phyloP scores from a whole-genome alignment of 257 asterid genomes.

The Solanum clarkiae region DNA sequence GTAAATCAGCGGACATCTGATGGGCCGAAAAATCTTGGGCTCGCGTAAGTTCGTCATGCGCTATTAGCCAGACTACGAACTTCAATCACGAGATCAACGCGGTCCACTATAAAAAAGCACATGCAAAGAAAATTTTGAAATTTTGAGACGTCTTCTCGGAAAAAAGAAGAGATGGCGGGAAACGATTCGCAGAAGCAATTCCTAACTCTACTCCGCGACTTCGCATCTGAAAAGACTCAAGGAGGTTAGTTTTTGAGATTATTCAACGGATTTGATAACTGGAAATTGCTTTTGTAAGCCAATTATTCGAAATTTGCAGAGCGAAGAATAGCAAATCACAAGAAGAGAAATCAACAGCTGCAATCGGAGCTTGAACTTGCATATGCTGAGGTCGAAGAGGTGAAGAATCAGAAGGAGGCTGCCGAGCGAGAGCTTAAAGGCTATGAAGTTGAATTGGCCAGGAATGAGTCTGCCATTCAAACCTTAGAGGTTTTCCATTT shows the following conservation, averaged over 20 bases:
- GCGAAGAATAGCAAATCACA: slow-evolving; percentile 41
- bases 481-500: slow-evolving; percentile 36
- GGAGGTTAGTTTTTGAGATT: slow-evolving; percentile 34
- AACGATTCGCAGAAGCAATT: slow-evolving; percentile 49
- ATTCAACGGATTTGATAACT: background rate
- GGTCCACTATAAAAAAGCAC: background rate
- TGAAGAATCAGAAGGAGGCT: slow-evolving; percentile 48
- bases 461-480: slow-evolving; percentile 50
- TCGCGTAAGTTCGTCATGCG: background rate
- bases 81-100: background rate
- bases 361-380: slow-evolving; percentile 35
- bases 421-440: slow-evolving; percentile 63
- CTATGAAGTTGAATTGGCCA: slow-evolving; percentile 55
- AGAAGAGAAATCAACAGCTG: slow-evolving; percentile 53
- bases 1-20: background rate
- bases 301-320: slow-evolving; percentile 12
- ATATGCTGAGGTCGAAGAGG: slow-evolving; percentile 34
- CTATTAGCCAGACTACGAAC: background rate
- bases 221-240: slow-evolving; percentile 54
- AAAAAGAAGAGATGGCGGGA: slow-evolving; percentile 68
- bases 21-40: background rate
- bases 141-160: background rate
- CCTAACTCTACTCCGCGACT: slow-evolving; percentile 55
- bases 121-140: background rate
- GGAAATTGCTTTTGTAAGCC: background rate